Evolutionary conservation across 2,329 filamentous ascomycete genomes (phyloP), one percentile per base, ranked within the genome.

Genomic region (Aspergillus brunneoviolaceus): DNA sequence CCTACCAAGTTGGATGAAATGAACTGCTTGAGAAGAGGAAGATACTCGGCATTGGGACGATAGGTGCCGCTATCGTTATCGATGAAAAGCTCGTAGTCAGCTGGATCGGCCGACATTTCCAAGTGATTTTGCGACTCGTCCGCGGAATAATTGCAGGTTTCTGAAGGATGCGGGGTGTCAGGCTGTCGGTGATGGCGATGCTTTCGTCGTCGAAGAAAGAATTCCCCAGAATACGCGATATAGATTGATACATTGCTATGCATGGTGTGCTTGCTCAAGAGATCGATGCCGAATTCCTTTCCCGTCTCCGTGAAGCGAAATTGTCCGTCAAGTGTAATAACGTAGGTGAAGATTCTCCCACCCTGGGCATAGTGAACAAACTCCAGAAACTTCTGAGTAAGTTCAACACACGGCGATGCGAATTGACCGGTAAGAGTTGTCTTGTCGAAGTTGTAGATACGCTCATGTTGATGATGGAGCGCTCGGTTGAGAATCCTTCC

Each of bases 61-160:
- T 98, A 98, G 0, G 94, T 98, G 11, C 94, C 94, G 57, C 88
- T 92, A 76, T 96, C 94, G 70, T 98, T 98, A 79, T 98, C 94
- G 70, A 98, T 97, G 64, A 95, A 81, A 9, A 98, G 84, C 72
- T 96, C 89, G 74, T 96, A 98, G 71, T 85, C 77, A 4, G 73
- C 69, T 0, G 85, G 85, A 56, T 87, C 83, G 5, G 73, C 81
- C 4, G 82, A 81, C 2, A 80, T 72, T 4, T 80, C 77, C 2
- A 73, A 66, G 73, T 82, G 81, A 55, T 75, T 72, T 12, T 64
- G 56, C 9, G 57, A 54, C 49, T 71, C 70, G 19, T 73, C 72
- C 55, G 72, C 69, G 5, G 71, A 68, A 11, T 70, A 68, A 31
- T 74, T 66, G n/a, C 39, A 45, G 5, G 70, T 66, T 14, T 69